Percentiles rank a stretch among this genome's conserved stretches.
Conservation (phyloP, 805 yeast genomes). For the Wickerhamiella domercqiae region DNA sequence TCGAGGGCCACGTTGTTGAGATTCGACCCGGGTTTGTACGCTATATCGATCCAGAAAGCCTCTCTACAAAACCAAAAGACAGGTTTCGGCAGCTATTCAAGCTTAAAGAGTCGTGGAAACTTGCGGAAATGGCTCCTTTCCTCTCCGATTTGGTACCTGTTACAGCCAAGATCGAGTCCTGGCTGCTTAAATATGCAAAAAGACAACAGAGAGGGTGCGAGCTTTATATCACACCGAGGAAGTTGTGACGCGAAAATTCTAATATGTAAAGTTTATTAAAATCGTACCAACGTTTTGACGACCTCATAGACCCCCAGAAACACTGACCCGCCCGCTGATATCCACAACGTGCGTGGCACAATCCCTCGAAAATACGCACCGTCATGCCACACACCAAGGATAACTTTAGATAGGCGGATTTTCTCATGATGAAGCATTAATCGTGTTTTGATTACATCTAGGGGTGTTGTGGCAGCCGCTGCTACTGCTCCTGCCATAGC, state of each 20-base stretch:
- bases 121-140: conserved; percentile 50
- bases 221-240: conserved; percentile 17
- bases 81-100: conserved; percentile 41
- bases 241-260: neutral
- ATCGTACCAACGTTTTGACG: conserved; percentile 1
- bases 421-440: conserved; percentile 56
- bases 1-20: conserved; percentile 40
- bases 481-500: conserved; percentile 90
- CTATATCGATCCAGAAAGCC: conserved; percentile 34
- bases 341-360: conserved; percentile 96
- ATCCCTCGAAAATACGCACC: conserved; percentile 79
- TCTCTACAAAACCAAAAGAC: conserved; percentile 34
- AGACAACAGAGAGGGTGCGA: conserved; percentile 33
- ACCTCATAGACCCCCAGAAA: conserved; percentile 85
- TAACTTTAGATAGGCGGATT: conserved; percentile 33
- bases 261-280: neutral
- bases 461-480: conserved; percentile 87
- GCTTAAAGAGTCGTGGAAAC: conserved; percentile 42
- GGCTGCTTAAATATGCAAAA: conserved; percentile 37
- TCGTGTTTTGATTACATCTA: conserved; percentile 87
- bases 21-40: conserved; percentile 34
- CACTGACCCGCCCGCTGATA: conserved; percentile 95
- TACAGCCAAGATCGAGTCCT: conserved; percentile 33
- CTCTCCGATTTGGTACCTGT: conserved; percentile 42
- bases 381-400: conserved; percentile 39